Evolutionary conservation across 169 alveolate genomes (phyloP).

Genomic region (Perkinsus chesapeaki): DNA sequence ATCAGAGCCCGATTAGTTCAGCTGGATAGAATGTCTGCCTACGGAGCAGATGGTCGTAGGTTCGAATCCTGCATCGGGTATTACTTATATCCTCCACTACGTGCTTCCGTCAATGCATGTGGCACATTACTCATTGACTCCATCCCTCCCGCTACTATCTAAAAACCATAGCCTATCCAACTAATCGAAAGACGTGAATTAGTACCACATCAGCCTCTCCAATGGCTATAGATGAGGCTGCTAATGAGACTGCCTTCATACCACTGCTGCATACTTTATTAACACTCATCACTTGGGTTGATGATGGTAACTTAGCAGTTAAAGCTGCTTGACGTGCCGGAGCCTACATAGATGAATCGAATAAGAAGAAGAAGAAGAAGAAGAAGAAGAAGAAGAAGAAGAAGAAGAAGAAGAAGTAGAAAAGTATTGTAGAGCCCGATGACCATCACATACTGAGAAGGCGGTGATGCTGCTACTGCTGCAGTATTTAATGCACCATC

Average conservation of each 20-base stretch:
- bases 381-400: no score
- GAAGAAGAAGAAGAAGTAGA: no score
- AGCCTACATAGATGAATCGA: neutral
- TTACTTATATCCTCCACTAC: neutral
- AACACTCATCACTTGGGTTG: constrained; percentile 24
- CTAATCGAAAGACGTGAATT: neutral
- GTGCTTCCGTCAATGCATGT: constrained; percentile 15
- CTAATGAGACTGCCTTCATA: constrained; percentile 46
- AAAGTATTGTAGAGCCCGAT: no score
- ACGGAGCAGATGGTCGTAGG: constrained; percentile 6
- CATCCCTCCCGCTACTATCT: constrained; percentile 52
- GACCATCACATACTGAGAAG: no score
- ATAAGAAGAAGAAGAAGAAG: no score
- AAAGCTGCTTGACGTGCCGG: constrained; percentile 39
- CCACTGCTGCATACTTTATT: constrained; percentile 57
- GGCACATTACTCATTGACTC: constrained; percentile 49
- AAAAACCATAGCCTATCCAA: neutral
- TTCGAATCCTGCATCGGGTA: constrained; percentile 4
- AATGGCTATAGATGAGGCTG: constrained; percentile 32
- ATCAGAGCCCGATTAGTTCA: neutral
- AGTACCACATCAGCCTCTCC: constrained; percentile 19
- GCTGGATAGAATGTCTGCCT: constrained; percentile 4
- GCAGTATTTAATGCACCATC: no score
- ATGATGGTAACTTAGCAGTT: constrained; percentile 14
- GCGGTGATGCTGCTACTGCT: no score